phyloP scores from a whole-genome alignment of 1,284 basidiomycete genomes.

The Microstroma glucosiphilum region DNA sequence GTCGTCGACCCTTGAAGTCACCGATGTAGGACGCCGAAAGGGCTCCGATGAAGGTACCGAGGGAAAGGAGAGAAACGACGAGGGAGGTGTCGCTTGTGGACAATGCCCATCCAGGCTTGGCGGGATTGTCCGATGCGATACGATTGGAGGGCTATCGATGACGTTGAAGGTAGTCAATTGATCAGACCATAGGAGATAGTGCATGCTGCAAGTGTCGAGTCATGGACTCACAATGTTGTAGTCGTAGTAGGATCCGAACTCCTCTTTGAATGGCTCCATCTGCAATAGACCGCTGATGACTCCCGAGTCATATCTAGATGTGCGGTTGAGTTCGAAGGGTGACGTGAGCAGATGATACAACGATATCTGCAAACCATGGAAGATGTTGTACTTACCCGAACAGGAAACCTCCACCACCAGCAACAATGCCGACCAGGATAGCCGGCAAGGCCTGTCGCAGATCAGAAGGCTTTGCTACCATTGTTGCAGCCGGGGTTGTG shows the following conservation, averaged over 20 bases:
- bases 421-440: constrained; percentile 59
- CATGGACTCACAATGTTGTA: not conserved
- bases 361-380: not conserved
- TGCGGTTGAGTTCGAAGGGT: no score
- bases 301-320: constrained; percentile 14
- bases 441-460: constrained; percentile 33
- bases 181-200: no score
- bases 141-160: not conserved
- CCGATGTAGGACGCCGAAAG: constrained; percentile 54
- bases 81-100: constrained; percentile 57
- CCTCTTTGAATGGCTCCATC: not conserved
- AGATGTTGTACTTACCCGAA: constrained; percentile 52
- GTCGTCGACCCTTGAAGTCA: constrained; percentile 63
- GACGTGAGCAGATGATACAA: not conserved
- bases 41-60: constrained; percentile 66
- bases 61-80: constrained; percentile 66
- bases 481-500: no score
- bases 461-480: constrained; percentile 20
- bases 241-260: not conserved
- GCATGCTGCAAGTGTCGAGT: no score
- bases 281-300: constrained; percentile 10
- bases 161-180: no score
- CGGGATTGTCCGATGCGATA: not conserved
- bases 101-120: constrained; percentile 6
- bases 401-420: constrained; percentile 80